These are phyloP conservation scores for Smallanthus sonchifolius DNA, from an alignment of 129 eudicot species.

Conservation along the genomic window DNA sequence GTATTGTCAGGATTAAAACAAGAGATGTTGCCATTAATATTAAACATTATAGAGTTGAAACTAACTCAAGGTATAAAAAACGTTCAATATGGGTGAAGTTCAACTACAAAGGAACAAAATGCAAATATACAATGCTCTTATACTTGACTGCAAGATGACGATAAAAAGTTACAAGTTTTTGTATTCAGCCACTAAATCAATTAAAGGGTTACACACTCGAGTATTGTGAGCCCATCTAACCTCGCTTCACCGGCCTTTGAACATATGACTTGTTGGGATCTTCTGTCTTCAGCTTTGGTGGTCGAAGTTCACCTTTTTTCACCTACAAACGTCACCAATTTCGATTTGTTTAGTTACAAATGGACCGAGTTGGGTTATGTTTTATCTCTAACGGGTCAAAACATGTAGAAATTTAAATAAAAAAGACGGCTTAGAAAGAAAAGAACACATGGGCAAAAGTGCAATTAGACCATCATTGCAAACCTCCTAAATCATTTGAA, in stretches of 20 bases:
- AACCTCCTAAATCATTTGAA: background rate
- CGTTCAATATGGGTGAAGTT: background rate
- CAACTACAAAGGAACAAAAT: constrained; percentile 13
- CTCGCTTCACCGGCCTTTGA: constrained; percentile 95
- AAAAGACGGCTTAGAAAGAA: background rate
- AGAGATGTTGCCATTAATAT: background rate
- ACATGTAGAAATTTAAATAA: background rate
- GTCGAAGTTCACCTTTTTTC: constrained; percentile 94
- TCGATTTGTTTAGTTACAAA: background rate
- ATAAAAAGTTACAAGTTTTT: constrained; percentile 21
- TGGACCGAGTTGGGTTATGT: background rate
- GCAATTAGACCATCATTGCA: background rate
- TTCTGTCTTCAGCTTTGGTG: constrained; percentile 98
- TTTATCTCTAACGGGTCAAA: background rate
- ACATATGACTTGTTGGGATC: constrained; percentile 98
- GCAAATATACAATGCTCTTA: constrained; percentile 29
- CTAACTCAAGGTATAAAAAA: background rate
- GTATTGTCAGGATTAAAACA: background rate
- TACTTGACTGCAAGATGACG: constrained; percentile 10
- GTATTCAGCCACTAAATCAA: constrained; percentile 17
- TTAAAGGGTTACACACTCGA: constrained; percentile 19
- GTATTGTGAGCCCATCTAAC: constrained; percentile 23
- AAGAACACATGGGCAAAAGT: background rate
- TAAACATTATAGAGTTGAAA: background rate
- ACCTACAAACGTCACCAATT: constrained; percentile 37